phyloP scores from a whole-genome alignment of 108 stramenopile species.

The Conticribra guillardii region DNA sequence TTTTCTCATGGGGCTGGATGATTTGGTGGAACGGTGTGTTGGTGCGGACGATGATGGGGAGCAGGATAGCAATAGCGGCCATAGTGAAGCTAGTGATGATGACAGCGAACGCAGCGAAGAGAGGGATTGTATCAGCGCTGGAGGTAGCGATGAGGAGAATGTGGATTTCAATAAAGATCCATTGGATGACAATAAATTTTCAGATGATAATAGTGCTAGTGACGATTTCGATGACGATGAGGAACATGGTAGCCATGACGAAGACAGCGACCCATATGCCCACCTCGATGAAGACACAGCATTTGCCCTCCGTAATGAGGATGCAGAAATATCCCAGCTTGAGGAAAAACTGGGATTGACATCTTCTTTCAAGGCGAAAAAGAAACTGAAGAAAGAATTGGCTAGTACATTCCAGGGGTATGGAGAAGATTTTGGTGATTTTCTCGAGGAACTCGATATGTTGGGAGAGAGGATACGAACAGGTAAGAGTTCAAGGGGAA shows the following conservation, averaged over 20 bases:
- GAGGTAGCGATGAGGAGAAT: constrained; percentile 16
- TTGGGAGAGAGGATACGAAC: not conserved
- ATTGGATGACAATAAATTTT: not conserved
- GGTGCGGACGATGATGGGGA: constrained; percentile 30
- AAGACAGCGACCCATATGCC: constrained; percentile 43
- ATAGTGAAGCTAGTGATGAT: constrained; percentile 7
- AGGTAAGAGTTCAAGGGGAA: not conserved
- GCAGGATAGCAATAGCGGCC: constrained; percentile 4
- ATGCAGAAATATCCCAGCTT: constrained; percentile 50
- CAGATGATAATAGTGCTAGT: constrained; percentile 31
- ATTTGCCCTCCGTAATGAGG: constrained; percentile 49
- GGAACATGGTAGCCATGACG: constrained; percentile 31
- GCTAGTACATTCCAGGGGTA: constrained; percentile 57
- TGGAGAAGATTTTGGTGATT: constrained; percentile 85
- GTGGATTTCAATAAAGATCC: constrained; percentile 18
- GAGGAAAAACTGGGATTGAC: constrained; percentile 57
- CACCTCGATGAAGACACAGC: constrained; percentile 54
- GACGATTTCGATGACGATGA: constrained; percentile 48
- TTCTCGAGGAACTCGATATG: constrained; percentile 70
- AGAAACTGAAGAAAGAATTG: constrained; percentile 46
- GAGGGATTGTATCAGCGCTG: constrained; percentile 31
- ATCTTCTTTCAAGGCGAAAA: constrained; percentile 36
- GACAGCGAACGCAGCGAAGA: not conserved
- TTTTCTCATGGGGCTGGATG: constrained; percentile 74
- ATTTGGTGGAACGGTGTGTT: constrained; percentile 61